phyloP scores from a whole-genome alignment of 1,284 basidiomycete species.

The Moesziomyces antarcticus region DNA sequence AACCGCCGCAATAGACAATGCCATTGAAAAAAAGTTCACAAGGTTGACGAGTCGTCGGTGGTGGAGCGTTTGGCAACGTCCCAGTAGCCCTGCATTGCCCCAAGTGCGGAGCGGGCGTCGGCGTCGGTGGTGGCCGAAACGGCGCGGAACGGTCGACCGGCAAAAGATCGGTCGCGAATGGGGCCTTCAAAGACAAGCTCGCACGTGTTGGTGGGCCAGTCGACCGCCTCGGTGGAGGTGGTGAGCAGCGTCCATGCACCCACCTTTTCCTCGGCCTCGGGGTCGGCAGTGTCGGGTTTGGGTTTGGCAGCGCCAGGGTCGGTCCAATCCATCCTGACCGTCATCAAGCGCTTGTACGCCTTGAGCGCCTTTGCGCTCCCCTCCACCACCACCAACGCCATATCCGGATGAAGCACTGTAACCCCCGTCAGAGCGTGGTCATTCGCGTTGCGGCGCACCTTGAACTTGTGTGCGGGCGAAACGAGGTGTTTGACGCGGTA shows the following conservation, averaged over 20 bases:
- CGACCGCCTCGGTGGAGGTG: constrained; percentile 61
- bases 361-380: constrained; percentile 87
- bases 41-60: neutral
- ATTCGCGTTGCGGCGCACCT: constrained; percentile 94
- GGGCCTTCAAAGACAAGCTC: constrained; percentile 92
- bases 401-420: constrained; percentile 86
- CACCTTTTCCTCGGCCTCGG: constrained; percentile 64
- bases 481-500: constrained; percentile 87
- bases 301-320: constrained; percentile 77
- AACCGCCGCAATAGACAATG: neutral
- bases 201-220: constrained; percentile 85
- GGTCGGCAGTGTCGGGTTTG: constrained; percentile 59
- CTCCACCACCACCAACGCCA: constrained; percentile 92
- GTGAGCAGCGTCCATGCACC: constrained; percentile 40
- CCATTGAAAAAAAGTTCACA: no score
- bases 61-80: constrained; percentile 79
- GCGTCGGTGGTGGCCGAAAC: constrained; percentile 80
- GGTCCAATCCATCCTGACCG: constrained; percentile 91
- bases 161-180: constrained; percentile 76
- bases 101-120: constrained; percentile 84
- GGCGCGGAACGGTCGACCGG: constrained; percentile 73
- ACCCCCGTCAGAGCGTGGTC: constrained; percentile 88
- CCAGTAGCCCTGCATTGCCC: constrained; percentile 87
- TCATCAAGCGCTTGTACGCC: constrained; percentile 88
- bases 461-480: constrained; percentile 94